Evolutionary conservation across 176 grass and related monocot species (phyloP).

Genomic region (Tuctoria greenei): DNA sequence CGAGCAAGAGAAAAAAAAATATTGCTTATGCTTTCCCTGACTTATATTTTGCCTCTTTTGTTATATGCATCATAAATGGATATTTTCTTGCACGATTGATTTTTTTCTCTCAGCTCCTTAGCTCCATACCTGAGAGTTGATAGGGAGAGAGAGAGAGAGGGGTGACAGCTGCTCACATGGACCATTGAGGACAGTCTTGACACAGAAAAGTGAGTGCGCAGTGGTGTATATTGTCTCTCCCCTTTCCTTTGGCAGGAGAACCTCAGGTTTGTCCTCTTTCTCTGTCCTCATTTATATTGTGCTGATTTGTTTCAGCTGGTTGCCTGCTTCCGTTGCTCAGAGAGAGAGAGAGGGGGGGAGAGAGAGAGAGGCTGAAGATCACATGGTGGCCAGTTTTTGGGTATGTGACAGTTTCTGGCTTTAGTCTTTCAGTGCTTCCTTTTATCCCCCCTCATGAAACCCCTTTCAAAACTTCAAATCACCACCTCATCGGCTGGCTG

Average conservation of each 20-base stretch:
- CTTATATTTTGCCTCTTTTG: conserved; percentile 25
- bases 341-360: conserved; percentile 10
- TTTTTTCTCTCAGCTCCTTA: background rate
- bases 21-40: conserved; percentile 22
- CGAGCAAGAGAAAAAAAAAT: conserved; percentile 8
- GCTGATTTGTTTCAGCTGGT: conserved; percentile 43
- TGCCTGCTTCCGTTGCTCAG: conserved; percentile 13
- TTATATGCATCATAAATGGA: background rate
- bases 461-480: conserved; percentile 53
- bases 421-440: conserved; percentile 53
- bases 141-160: conserved; percentile 32
- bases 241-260: conserved; percentile 43
- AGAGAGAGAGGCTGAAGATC: conserved; percentile 46
- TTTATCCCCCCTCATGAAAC: conserved; percentile 55
- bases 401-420: conserved; percentile 56
- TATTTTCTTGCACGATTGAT: conserved; percentile 1
- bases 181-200: conserved; percentile 35
- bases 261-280: conserved; percentile 44
- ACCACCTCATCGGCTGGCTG: conserved; percentile 33
- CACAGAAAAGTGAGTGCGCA: conserved; percentile 34
- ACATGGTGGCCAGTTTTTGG: conserved; percentile 62
- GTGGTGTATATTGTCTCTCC: conserved; percentile 38
- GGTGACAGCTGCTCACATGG: conserved; percentile 50
- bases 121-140: conserved; percentile 19
- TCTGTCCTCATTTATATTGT: conserved; percentile 47